Evolutionary conservation across 148 eudicot species (phyloP), one percentile per base, ranked within the genome.

Genomic region (Diospyros kaki): DNA sequence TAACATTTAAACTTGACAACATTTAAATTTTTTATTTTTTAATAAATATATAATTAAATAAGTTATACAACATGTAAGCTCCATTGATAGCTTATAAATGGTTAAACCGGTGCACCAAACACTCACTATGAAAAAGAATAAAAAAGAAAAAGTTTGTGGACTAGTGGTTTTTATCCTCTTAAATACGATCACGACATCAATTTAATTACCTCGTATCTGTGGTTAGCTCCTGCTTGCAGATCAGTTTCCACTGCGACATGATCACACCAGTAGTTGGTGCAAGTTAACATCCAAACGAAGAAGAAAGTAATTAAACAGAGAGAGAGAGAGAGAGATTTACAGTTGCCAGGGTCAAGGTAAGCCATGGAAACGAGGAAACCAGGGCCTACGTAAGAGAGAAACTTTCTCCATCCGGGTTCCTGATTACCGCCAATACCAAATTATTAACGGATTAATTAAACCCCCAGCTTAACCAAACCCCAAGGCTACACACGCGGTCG

Each of bases 151-250:
- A 28, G 28, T 28, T 28, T 28, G 28, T 1, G 3, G 12, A 68
- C 7, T 1, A 3, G 48, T 1, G 39, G 39, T 3, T 46, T 68
- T 68, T 0, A 1, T 13, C 10, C 17, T 9, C 15, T 50, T 12
- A 28, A 28, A 0, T 28, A 28, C 28, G 0, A 28, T 28, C 28
- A 0, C 28, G 0, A 28, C 28, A 0, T 28, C 28, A 28, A 28
- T 28, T 28, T 28, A 41, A 15, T 45, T 85, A 93, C 98, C 93
- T 87, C 89, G 50, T 80, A 94, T 79, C 88, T 81, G 71, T 94
- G 90, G 76, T 82, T 80, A 17, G 98, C 97, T 69, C 98, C 98
- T 9, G 98, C 98, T 81, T 94, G 98, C 84, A 94, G 73, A 76
- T 94, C 98, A 42, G 98, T 94, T 80, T 94, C 97, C 97, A 94